These are phyloP conservation scores for Hypomontagnella monticulosa DNA, from an alignment of 495 filamentous ascomycete species.

Conservation along the genomic window DNA sequence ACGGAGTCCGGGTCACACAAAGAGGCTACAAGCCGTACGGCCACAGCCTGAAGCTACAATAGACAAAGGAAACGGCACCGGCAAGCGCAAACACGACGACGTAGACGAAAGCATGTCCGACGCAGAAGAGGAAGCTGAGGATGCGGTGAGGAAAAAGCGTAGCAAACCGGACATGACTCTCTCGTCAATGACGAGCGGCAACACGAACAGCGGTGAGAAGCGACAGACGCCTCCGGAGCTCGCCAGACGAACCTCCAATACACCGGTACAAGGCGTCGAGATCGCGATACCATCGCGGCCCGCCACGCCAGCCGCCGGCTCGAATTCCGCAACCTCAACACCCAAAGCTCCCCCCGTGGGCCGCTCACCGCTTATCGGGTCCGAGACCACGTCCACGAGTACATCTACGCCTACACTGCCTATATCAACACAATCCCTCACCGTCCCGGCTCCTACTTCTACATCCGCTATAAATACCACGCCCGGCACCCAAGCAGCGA, in stretches of 20 bases:
- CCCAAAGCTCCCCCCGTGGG: slow-evolving; percentile 46
- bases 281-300: slow-evolving; percentile 66
- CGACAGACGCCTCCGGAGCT: slow-evolving; percentile 47
- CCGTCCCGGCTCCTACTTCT: slow-evolving; percentile 23
- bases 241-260: slow-evolving; percentile 48
- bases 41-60: slow-evolving; percentile 14
- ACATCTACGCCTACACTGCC: slow-evolving; percentile 23
- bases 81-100: slow-evolving; percentile 56
- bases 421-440: slow-evolving; percentile 32
- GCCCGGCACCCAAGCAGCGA: slow-evolving; percentile 6
- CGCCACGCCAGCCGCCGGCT: slow-evolving; percentile 57
- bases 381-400: slow-evolving; percentile 34
- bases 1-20: slow-evolving; percentile 57
- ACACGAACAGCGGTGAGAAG: slow-evolving; percentile 23
- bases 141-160: slow-evolving; percentile 54
- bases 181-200: not conserved
- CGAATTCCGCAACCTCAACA: slow-evolving; percentile 44
- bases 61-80: slow-evolving; percentile 24
- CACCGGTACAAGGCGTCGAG: slow-evolving; percentile 58
- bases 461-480: slow-evolving; percentile 11
- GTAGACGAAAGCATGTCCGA: slow-evolving; percentile 48
- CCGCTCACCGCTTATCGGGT: slow-evolving; percentile 52
- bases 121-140: slow-evolving; percentile 48
- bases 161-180: slow-evolving; percentile 47
- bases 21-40: slow-evolving; percentile 46